A percentile compares a stretch with the other conserved stretches of the same genome.
Evolutionary conservation across 2,329 filamentous ascomycete genomes (phyloP).

Genomic region (Fusarium piperis): DNA sequence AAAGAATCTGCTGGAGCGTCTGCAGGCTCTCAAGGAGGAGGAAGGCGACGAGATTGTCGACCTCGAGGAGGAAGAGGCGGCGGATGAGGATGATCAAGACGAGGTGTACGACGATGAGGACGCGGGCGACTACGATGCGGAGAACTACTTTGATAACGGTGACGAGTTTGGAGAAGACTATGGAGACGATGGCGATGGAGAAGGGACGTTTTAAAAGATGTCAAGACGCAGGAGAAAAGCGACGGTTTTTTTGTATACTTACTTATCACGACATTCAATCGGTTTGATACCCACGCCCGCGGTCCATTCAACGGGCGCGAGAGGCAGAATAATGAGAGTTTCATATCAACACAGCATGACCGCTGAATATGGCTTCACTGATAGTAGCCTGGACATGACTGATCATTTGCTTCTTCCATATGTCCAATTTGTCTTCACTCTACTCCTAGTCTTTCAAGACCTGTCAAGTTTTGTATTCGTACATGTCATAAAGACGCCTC

Average conservation of each 20-base stretch:
- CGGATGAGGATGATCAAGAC: conserved; percentile 58
- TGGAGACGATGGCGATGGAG: conserved; percentile 62
- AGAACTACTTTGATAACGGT: conserved; percentile 68
- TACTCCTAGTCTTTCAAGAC: not conserved
- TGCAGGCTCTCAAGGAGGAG: conserved; percentile 60
- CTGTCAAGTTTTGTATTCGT: conserved; percentile 36
- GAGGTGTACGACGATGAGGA: conserved; percentile 66
- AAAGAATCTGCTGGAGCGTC: conserved; percentile 54
- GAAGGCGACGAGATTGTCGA: conserved; percentile 60
- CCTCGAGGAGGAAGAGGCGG: conserved; percentile 61
- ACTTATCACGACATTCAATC: conserved; percentile 24
- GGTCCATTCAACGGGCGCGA: conserved; percentile 17
- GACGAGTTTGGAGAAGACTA: conserved; percentile 64
- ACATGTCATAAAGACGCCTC: conserved; percentile 39
- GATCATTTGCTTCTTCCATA: not conserved
- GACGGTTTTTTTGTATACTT: conserved; percentile 32
- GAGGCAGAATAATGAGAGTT: conserved; percentile 38
- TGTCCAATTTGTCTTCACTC: not conserved
- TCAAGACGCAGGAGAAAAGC: not conserved
- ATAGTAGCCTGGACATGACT: not conserved
- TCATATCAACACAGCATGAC: not conserved
- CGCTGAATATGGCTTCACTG: not conserved
- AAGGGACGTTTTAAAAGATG: conserved; percentile 49
- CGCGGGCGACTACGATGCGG: conserved; percentile 69
- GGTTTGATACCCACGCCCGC: conserved; percentile 43